Conservation (phyloP, 2,329 filamentous ascomycete species). For the Sclerotinia glacialis region DNA sequence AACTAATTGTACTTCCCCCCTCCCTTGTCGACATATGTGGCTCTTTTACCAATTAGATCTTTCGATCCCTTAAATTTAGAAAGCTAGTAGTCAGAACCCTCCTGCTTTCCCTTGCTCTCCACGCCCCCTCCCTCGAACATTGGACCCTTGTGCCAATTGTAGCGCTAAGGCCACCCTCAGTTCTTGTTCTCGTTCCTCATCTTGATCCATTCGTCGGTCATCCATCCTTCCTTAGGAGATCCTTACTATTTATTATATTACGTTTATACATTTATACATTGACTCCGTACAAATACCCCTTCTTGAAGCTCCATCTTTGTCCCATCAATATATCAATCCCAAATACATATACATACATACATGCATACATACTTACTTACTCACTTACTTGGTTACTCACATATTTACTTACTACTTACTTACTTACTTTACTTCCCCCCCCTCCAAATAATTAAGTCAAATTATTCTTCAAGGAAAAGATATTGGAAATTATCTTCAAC, state of each 20-base stretch:
- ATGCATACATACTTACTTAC: neutral
- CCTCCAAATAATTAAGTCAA: neutral
- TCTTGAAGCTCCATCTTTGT: conserved; percentile 1
- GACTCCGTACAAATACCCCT: conserved; percentile 14
- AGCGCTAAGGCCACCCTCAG: conserved; percentile 11
- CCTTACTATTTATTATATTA: conserved; percentile 12
- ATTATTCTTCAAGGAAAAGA: neutral
- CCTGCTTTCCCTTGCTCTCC: neutral
- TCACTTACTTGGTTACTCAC: too few species aligned
- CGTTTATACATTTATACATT: too few species aligned
- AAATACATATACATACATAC: neutral
- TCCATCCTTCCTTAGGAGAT: neutral
- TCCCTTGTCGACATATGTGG: conserved; percentile 5
- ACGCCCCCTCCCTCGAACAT: conserved; percentile 16
- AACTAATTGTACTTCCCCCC: neutral
- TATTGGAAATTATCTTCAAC: conserved; percentile 9
- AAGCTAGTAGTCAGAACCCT: neutral
- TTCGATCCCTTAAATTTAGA: neutral
- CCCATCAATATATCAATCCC: neutral
- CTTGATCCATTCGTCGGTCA: conserved; percentile 8
- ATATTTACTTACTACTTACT: too few species aligned
- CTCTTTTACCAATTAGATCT: conserved; percentile 1
- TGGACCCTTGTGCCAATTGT: conserved; percentile 14
- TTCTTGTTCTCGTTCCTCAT: conserved; percentile 2
- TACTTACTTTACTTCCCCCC: neutral